Evolutionary conservation across 2,329 filamentous ascomycete species (phyloP).

Genomic region (Talaromyces sp.): DNA sequence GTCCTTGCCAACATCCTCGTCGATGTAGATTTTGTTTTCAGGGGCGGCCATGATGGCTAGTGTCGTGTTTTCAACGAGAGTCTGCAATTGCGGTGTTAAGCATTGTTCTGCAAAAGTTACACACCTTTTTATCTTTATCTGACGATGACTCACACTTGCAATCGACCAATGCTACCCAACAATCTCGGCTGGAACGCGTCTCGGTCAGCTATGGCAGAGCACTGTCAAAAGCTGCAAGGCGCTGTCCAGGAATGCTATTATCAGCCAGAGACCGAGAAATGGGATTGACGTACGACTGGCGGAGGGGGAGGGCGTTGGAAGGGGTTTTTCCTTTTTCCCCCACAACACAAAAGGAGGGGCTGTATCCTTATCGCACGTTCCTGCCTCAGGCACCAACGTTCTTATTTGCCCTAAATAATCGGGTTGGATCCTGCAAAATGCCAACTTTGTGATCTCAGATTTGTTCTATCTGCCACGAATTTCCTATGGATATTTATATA

Average conservation of each 20-base stretch:
- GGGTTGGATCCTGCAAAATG: too few relatives aligned
- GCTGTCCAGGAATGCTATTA: not conserved
- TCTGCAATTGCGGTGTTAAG: not conserved
- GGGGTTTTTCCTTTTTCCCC: not conserved
- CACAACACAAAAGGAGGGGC: not conserved
- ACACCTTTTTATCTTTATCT: not conserved
- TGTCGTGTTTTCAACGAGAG: not conserved
- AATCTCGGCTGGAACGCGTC: not conserved
- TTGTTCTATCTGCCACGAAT: too few relatives aligned
- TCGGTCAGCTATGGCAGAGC: not conserved
- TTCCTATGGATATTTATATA: too few relatives aligned
- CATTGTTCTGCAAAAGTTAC: not conserved
- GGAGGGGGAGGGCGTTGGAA: not conserved
- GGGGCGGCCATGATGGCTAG: slow-evolving; percentile 30
- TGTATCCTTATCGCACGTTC: not conserved
- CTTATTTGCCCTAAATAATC: not conserved
- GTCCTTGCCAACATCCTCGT: slow-evolving; percentile 74
- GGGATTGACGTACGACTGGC: not conserved
- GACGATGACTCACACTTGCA: not conserved
- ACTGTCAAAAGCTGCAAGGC: not conserved
- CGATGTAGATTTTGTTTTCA: slow-evolving; percentile 54
- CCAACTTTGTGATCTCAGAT: too few relatives aligned
- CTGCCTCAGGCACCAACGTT: not conserved
- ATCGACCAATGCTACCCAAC: not conserved
- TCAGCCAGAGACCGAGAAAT: not conserved